phyloP scores from a whole-genome alignment of 768 basidiomycete species.

The Scleroderma bovista region DNA sequence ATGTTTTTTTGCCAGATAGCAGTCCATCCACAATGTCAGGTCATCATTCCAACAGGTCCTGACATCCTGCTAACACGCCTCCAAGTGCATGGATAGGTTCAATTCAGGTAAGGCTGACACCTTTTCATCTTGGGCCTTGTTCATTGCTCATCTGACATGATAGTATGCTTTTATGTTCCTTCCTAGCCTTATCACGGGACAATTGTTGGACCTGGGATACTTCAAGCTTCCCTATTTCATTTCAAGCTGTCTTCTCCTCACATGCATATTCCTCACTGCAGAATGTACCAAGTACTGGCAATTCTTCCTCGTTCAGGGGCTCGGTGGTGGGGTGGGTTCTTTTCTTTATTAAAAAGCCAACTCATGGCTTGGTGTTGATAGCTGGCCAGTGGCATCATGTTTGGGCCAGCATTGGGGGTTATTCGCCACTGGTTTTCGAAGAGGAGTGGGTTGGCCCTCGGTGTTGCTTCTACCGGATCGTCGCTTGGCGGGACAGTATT shows the following conservation, averaged over 20 bases:
- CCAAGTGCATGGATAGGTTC: slow-evolving; percentile 80
- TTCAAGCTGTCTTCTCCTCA: slow-evolving; percentile 46
- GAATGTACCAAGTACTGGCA: too few relatives aligned
- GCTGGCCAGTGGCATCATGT: slow-evolving; percentile 50
- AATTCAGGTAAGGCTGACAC: slow-evolving; percentile 45
- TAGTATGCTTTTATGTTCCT: slow-evolving; percentile 62
- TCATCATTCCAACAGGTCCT: not conserved
- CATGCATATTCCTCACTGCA: slow-evolving; percentile 59
- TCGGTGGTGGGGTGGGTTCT: too few relatives aligned
- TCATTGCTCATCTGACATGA: not conserved
- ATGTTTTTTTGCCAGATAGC: too few relatives aligned
- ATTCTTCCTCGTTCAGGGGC: too few relatives aligned
- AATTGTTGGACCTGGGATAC: slow-evolving; percentile 70
- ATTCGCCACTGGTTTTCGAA: slow-evolving; percentile 78
- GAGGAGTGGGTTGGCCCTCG: slow-evolving; percentile 55
- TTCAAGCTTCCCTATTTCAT: slow-evolving; percentile 46
- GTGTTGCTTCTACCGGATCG: slow-evolving; percentile 58
- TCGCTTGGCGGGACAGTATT: slow-evolving; percentile 65
- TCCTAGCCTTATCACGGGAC: slow-evolving; percentile 57
- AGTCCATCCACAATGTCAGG: slow-evolving; percentile 62
- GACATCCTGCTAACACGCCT: not conserved
- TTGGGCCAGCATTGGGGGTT: slow-evolving; percentile 54
- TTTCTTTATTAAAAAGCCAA: not conserved
- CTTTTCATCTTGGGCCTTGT: not conserved
- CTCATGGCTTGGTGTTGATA: slow-evolving; percentile 3